phyloP scores from a whole-genome alignment of 345 rosid species.

The Corymbia maculata region DNA sequence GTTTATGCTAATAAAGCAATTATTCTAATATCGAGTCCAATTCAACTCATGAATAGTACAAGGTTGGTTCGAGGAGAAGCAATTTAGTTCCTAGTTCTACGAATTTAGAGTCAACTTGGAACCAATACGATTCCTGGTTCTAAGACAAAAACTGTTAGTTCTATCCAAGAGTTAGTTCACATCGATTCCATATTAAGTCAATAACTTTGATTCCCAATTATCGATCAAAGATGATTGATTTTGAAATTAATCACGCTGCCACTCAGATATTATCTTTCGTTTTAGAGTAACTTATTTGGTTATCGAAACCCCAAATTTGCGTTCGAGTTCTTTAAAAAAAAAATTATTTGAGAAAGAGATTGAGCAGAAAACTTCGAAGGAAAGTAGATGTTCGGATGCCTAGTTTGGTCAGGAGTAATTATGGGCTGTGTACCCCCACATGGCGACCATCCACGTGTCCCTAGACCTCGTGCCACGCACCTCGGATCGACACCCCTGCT shows the following conservation, averaged over 20 bases:
- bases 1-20: background rate
- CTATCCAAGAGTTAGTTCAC: background rate
- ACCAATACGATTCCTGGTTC: fast-evolving
- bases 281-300: background rate
- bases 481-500: background rate
- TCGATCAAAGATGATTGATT: fast-evolving
- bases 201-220: fast-evolving
- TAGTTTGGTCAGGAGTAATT: background rate
- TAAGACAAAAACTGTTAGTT: fast-evolving
- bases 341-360: background rate
- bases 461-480: background rate
- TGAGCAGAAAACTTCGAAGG: background rate
- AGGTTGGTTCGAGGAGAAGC: background rate
- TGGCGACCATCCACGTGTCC: conserved; percentile 17
- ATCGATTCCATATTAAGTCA: fast-evolving
- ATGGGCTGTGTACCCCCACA: conserved; percentile 1
- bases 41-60: fast-evolving
- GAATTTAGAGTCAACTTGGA: background rate
- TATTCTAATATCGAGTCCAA: background rate
- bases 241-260: fast-evolving
- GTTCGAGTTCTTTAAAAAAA: background rate
- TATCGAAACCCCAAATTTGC: background rate
- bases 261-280: background rate
- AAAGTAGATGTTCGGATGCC: background rate
- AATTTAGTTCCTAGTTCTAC: fast-evolving